Evolutionary conservation across 768 basidiomycete genomes (phyloP).

Genomic region (Paxillus rubicundulus): DNA sequence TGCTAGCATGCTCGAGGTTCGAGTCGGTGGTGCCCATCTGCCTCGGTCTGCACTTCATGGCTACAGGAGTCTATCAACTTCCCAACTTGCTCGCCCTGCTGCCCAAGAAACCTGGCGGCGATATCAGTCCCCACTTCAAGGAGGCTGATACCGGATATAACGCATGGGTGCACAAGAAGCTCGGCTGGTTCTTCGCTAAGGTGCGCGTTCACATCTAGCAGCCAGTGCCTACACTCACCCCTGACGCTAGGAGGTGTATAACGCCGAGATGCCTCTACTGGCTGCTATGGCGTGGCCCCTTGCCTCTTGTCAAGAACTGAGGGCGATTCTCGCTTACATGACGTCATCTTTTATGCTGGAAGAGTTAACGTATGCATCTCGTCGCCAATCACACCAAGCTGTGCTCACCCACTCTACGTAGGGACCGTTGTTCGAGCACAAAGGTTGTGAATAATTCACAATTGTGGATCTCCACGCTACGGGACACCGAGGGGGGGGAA

Average conservation of each 20-base stretch:
- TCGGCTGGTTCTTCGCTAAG: conserved; percentile 23
- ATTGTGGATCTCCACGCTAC: conserved; percentile 24
- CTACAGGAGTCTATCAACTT: conserved; percentile 19
- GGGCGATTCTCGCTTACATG: conserved; percentile 28
- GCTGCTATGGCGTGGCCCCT: conserved; percentile 25
- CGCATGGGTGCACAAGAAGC: conserved; percentile 20
- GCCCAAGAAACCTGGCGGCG: conserved; percentile 27
- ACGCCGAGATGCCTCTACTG: conserved; percentile 25
- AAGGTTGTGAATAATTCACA: conserved; percentile 14
- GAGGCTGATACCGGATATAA: conserved; percentile 21
- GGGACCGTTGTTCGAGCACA: conserved; percentile 26
- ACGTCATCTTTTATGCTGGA: conserved; percentile 31
- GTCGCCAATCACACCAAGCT: neutral
- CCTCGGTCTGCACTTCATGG: conserved; percentile 9
- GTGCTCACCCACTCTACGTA: conserved; percentile 4
- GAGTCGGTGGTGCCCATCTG: neutral
- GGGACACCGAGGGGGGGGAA: conserved; percentile 15
- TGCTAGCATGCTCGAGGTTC: neutral
- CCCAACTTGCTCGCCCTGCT: conserved; percentile 24
- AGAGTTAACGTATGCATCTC: conserved; percentile 23
- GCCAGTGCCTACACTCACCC: too few species aligned
- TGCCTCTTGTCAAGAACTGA: conserved; percentile 20
- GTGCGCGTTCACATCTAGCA: conserved; percentile 8
- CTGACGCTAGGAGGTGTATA: conserved; percentile 20
- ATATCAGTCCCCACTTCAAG: conserved; percentile 25